Conservation (phyloP, 257 asterid species). For the Nyctanthes arbortristis region DNA sequence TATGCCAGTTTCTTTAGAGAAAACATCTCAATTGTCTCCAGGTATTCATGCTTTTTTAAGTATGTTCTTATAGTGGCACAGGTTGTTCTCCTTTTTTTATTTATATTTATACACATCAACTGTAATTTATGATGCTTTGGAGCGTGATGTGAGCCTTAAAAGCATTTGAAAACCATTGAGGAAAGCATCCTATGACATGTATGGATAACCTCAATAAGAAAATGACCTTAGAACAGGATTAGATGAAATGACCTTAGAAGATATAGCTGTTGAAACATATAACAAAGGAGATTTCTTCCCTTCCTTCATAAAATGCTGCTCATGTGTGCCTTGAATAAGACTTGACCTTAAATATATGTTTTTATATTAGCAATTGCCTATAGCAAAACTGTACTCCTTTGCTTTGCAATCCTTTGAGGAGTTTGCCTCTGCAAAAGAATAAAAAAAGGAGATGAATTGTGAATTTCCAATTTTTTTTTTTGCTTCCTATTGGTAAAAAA, state of each 20-base stretch:
- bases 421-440: neutral
- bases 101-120: neutral
- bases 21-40: neutral
- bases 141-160: constrained; percentile 87
- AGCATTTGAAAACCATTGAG: constrained; percentile 96
- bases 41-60: neutral
- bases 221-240: constrained; percentile 77
- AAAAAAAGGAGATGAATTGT: neutral
- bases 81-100: no score
- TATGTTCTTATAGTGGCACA: no score
- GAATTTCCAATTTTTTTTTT: neutral
- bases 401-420: constrained; percentile 3
- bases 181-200: constrained; percentile 88
- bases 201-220: constrained; percentile 95
- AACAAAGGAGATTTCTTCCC: constrained; percentile 89
- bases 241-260: constrained; percentile 64
- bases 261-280: constrained; percentile 59
- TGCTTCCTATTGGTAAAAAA: neutral
- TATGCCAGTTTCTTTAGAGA: neutral
- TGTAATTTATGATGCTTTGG: constrained; percentile 69
- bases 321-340: constrained; percentile 51
- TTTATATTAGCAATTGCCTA: constrained; percentile 1
- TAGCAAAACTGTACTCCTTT: neutral
- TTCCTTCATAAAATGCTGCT: constrained; percentile 93
- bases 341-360: constrained; percentile 6